These are phyloP conservation scores for Erigeron philadelphicus DNA, from an alignment of 140 eudicot genomes.

Conservation along the genomic window DNA sequence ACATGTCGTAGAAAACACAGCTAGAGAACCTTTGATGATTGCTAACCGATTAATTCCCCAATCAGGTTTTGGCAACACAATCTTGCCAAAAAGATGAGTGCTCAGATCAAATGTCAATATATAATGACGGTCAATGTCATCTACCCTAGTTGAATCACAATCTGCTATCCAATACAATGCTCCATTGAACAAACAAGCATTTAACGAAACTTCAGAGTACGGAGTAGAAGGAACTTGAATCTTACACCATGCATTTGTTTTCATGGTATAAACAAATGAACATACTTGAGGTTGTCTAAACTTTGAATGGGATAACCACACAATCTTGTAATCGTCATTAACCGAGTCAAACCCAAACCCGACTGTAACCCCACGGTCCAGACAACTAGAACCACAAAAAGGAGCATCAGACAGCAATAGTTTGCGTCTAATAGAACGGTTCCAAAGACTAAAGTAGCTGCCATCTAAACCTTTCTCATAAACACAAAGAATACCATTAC, in stretches of 20 bases:
- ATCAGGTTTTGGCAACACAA: constrained; percentile 23
- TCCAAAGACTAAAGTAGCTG: background rate
- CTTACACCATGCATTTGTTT: background rate
- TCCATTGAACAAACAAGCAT: background rate
- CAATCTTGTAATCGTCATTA: constrained; percentile 17
- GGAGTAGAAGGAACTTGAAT: background rate
- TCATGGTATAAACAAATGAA: background rate
- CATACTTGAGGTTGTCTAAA: background rate
- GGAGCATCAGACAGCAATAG: background rate
- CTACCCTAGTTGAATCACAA: background rate
- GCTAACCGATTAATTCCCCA: background rate
- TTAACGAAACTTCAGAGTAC: background rate
- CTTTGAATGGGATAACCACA: background rate
- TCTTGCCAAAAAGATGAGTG: constrained; percentile 25
- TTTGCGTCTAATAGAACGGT: constrained; percentile 6
- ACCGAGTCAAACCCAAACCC: constrained; percentile 11
- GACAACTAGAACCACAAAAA: background rate
- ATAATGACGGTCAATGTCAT: background rate
- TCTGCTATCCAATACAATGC: background rate
- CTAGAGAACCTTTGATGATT: constrained; percentile 21
- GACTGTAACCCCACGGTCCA: background rate
- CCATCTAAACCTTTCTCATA: background rate
- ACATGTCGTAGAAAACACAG: background rate
- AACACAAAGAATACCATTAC: constrained; percentile 12
- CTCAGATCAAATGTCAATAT: constrained; percentile 33